Percentiles rank a stretch among this genome's conserved stretches.
Evolutionary conservation across 805 yeast species (phyloP).

Genomic region (Metschnikowia cerradonensis): DNA sequence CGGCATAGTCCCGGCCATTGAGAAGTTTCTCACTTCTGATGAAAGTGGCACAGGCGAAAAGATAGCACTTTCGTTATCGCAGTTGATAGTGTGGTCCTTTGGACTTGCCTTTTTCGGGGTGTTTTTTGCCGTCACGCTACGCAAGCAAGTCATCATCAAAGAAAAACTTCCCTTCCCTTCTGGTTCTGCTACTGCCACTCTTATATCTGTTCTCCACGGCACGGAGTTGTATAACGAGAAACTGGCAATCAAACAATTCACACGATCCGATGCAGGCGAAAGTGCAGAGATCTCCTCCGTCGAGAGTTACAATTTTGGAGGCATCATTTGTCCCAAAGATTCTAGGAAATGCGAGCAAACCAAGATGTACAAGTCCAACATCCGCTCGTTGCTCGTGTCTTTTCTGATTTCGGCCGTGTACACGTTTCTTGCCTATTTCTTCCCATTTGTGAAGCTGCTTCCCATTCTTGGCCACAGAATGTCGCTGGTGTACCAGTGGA

Average conservation of each 20-base stretch:
- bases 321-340: conserved; percentile 18
- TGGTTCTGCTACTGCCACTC: conserved; percentile 93
- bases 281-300: conserved; percentile 1
- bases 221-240: conserved; percentile 47
- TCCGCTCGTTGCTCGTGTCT: conserved; percentile 55
- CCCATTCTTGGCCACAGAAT: conserved; percentile 72
- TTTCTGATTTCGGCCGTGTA: conserved; percentile 68
- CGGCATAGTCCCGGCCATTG: conserved; percentile 94
- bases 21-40: conserved; percentile 71
- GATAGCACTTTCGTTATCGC: conserved; percentile 36
- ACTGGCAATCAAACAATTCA: conserved; percentile 5
- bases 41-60: conserved; percentile 63
- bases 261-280: neutral
- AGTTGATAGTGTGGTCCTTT: conserved; percentile 74
- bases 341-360: conserved; percentile 6
- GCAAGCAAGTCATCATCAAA: conserved; percentile 81
- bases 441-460: conserved; percentile 62
- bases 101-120: conserved; percentile 94
- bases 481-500: conserved; percentile 70
- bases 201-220: conserved; percentile 82
- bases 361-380: conserved; percentile 50
- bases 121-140: conserved; percentile 85
- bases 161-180: conserved; percentile 91
- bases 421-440: conserved; percentile 66
- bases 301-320: conserved; percentile 12